These are phyloP conservation scores for Coemansia sp. DNA, from an alignment of 192 early-diverging fungal species.

Conservation along the genomic window DNA sequence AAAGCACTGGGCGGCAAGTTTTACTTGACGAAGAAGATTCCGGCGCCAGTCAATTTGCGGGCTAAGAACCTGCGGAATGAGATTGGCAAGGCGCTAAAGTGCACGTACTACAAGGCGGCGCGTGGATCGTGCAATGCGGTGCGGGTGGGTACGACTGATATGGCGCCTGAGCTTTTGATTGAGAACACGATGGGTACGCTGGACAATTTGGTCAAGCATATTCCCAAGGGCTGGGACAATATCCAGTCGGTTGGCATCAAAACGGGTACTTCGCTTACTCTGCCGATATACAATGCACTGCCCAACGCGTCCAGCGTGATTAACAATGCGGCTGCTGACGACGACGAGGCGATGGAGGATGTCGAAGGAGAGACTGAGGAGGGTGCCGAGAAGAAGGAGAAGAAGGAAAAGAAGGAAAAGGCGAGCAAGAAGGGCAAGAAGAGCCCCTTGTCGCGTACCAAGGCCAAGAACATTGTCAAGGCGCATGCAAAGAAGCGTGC, in stretches of 20 bases:
- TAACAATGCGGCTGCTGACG: background rate
- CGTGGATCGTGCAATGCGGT: constrained; percentile 59
- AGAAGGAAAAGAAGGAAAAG: background rate
- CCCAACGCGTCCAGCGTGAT: constrained; percentile 36
- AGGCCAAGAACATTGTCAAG: constrained; percentile 10
- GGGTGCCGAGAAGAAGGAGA: background rate
- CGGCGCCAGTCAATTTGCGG: constrained; percentile 22
- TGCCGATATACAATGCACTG: constrained; percentile 81
- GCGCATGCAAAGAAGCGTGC: constrained; percentile 20
- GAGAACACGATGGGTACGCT: constrained; percentile 76
- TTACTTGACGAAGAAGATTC: constrained; percentile 80
- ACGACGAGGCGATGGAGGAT: constrained; percentile 9
- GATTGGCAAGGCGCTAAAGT: constrained; percentile 30
- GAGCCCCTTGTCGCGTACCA: constrained; percentile 36
- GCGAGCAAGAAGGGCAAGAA: constrained; percentile 34
- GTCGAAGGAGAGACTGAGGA: background rate
- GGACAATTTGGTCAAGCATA: constrained; percentile 60
- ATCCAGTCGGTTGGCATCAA: constrained; percentile 86
- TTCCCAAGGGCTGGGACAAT: constrained; percentile 80
- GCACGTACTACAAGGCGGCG: constrained; percentile 28
- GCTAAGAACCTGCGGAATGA: constrained; percentile 24
- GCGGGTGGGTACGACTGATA: constrained; percentile 67
- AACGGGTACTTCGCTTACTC: constrained; percentile 69
- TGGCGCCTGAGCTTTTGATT: constrained; percentile 61
- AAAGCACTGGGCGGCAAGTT: constrained; percentile 80